Base-by-base conservation (phyloP, 306 rosid genomes). In the Dalbergia oliveri region DNA sequence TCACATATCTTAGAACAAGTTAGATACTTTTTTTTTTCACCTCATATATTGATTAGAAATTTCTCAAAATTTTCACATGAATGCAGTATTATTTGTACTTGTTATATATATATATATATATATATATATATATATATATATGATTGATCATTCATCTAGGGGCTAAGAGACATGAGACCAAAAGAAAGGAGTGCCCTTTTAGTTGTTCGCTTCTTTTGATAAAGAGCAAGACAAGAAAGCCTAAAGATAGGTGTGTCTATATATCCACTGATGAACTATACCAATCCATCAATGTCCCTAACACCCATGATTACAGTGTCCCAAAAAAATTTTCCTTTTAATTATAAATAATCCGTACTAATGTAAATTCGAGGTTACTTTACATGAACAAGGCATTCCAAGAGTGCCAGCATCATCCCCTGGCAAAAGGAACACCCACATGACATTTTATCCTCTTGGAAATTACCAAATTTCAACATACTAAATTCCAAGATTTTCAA, bases 361-460 rank as follows among this genome's bases (percentile, higher is more conserved):
- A 63, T 83, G 77, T 73, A 11, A 53, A 82, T 75, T 70, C 26
- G 59, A 70, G 81, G 51, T 66, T 71, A 56, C 71, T 78, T 72
- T 73, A 79, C 86, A 80, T 83, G 83, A 64, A 53, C 12, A 66
- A 74, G 62, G 82, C 81, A 84, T 79, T 88, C 89, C n/a, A 68
- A 44, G 66, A 59, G 64, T 51, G 7, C 23, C 23, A 21, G 23
- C 78, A 74, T 39, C 26, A 49, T 21, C 31, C 37, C 51, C 74
- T 72, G 68, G 58, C 72, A 75, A 7, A 9, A 43, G 47, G 9
- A 5, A 9, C 10, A 2, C 79, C 69, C 73, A 82, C 89, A 78
- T 69, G 81, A 14, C 78, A 59, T 56, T 54, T 69, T 59, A 82
- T 82, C 65, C 74, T 76, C 78, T 57, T 78, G 88, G 84, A 75